Percentiles rank a stretch among this genome's conserved stretches.
phyloP scores from a whole-genome alignment of 1,139 yeast genomes.

The Saccharomyces uvarum region DNA sequence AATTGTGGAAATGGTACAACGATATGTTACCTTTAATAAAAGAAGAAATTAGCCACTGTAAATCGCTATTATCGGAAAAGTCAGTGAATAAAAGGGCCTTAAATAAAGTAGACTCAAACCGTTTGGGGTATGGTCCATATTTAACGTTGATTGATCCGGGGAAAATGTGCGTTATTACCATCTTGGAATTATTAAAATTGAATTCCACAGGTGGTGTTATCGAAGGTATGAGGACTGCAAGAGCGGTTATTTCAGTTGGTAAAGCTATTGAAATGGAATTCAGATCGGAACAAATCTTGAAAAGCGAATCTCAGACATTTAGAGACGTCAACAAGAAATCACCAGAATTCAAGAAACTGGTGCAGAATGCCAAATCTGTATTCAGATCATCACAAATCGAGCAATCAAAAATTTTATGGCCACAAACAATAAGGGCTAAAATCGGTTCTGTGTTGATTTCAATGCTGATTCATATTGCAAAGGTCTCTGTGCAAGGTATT shows the following conservation, averaged over 20 bases:
- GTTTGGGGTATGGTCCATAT: constrained; percentile 68
- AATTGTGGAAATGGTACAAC: constrained; percentile 68
- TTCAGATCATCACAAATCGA: constrained; percentile 34
- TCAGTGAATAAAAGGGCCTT: neutral
- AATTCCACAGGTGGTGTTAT: constrained; percentile 68
- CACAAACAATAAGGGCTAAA: constrained; percentile 61
- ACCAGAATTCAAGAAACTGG: constrained; percentile 30
- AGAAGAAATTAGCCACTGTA: constrained; percentile 32
- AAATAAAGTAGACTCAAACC: constrained; percentile 16
- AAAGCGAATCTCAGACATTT: constrained; percentile 48
- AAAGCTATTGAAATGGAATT: constrained; percentile 80
- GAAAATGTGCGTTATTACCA: constrained; percentile 75
- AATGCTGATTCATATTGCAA: constrained; percentile 71
- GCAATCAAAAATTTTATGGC: constrained; percentile 46
- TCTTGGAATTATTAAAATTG: constrained; percentile 69
- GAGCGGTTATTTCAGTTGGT: constrained; percentile 76
- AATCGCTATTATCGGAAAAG: constrained; percentile 8
- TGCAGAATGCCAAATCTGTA: constrained; percentile 31
- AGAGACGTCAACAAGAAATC: constrained; percentile 34
- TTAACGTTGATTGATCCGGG: constrained; percentile 64
- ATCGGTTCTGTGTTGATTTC: constrained; percentile 78
- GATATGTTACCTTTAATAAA: constrained; percentile 62
- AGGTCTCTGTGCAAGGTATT: constrained; percentile 63
- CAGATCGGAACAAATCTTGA: constrained; percentile 55
- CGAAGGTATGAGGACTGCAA: constrained; percentile 82